Evolutionary conservation across 1,284 basidiomycete species (phyloP), one percentile per base, ranked within the genome.

Genomic region (Leccinum subrobustum): DNA sequence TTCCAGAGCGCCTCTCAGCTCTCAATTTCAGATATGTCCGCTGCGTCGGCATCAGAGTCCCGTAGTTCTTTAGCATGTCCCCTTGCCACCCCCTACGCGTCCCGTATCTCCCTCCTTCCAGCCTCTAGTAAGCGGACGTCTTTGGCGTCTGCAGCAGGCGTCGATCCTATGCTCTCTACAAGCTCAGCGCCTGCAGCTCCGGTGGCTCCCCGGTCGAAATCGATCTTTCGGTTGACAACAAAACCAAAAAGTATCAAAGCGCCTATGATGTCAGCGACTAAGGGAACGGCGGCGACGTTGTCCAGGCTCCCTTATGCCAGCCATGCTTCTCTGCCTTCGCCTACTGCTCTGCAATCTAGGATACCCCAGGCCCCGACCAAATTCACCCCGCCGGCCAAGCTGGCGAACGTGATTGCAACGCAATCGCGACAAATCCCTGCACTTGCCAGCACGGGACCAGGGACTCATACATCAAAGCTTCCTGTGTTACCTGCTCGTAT

Each of bases 381-480:
- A 27, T 74, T 74, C 52, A 72, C 57, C 0, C 72, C 70, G 9
- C 73, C 70, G 37, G 65, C 68, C 54, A 72, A 72, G 56, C 58
- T 75, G 52, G 73, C 63, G 47, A 70, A 53, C 47, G 71, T 70
- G 53, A 72, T 74, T 37, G 69, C 72, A 4, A 58, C 66, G 25
- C 71, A 75, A 53, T 58, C 72, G 33, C 68, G 57, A 27, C 61
- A 56, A 23, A 44, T 12, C 1, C 58, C 62, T n/a, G 16, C 25
- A 3, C 52, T 54, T 23, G 18, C 27, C 5, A 52, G 31, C 20
- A 42, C 56, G 4, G 52, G 29, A 8, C 29, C 55, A 5, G 42
- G 27, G 12, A 59, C 61, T 12, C 57, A 62, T 12, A 50, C 52
- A 14, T 67, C 71, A 0, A 74, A 61, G 56, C 62, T 74, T 42